Evolutionary conservation across 1,284 basidiomycete species (phyloP).

Genomic region (Tylopilus sp.): DNA sequence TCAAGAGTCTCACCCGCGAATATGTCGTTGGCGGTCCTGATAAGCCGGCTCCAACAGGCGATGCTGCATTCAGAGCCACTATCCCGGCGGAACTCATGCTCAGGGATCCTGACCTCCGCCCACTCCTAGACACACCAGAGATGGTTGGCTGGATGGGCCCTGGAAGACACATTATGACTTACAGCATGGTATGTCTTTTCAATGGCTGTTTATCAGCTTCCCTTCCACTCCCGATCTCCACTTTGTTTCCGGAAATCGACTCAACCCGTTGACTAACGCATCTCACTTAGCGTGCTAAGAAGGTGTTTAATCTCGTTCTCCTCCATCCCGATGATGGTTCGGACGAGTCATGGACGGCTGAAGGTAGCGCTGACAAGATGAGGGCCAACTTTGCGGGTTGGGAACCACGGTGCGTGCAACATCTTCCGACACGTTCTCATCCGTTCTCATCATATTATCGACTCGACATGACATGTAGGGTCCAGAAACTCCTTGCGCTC

Average conservation of each 20-base stretch:
- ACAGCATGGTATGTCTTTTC: conserved; percentile 30
- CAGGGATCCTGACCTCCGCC: conserved; percentile 34
- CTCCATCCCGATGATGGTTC: conserved; percentile 41
- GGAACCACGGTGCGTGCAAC: conserved; percentile 42
- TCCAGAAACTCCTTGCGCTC: conserved; percentile 46
- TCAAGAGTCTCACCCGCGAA: conserved; percentile 44
- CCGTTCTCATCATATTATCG: conserved; percentile 4
- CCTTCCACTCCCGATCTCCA: background rate
- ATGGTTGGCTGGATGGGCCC: conserved; percentile 44
- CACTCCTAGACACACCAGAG: conserved; percentile 34
- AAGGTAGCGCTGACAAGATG: conserved; percentile 43
- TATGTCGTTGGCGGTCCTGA: conserved; percentile 41
- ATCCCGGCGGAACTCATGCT: conserved; percentile 34
- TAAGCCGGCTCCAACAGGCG: conserved; percentile 37
- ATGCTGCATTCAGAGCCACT: conserved; percentile 40
- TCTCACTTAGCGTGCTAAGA: conserved; percentile 34
- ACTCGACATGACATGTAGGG: conserved; percentile 28
- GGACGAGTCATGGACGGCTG: conserved; percentile 41
- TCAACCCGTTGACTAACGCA: background rate
- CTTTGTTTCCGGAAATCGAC: background rate
- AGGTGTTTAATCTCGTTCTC: conserved; percentile 50
- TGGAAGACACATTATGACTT: conserved; percentile 36
- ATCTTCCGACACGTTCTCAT: background rate
- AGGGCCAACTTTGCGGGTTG: conserved; percentile 43
- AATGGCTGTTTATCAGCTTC: background rate